phyloP scores from a whole-genome alignment of 2,329 filamentous ascomycete species.

The Phaeosphaeriaceae sp. region DNA sequence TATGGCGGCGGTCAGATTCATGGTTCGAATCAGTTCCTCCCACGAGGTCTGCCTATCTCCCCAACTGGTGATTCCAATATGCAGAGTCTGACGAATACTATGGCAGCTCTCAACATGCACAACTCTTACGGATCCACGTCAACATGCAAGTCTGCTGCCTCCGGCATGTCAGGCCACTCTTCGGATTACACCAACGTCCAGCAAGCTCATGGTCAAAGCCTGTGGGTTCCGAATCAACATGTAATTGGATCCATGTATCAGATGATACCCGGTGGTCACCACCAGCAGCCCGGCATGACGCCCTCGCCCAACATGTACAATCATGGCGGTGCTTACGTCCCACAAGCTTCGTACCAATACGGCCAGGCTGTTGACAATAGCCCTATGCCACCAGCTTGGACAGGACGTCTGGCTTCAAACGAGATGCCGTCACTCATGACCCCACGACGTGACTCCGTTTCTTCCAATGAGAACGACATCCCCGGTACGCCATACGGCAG shows the following conservation, averaged over 20 bases:
- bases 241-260: slow-evolving; percentile 43
- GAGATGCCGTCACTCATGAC: slow-evolving; percentile 59
- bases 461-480: slow-evolving; percentile 60
- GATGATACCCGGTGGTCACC: slow-evolving; percentile 42
- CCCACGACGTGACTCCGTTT: slow-evolving; percentile 59
- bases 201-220: slow-evolving; percentile 44
- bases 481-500: slow-evolving; percentile 56
- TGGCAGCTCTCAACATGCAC: slow-evolving; percentile 47
- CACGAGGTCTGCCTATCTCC: slow-evolving; percentile 44
- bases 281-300: slow-evolving; percentile 36
- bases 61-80: slow-evolving; percentile 39
- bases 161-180: slow-evolving; percentile 39
- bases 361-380: slow-evolving; percentile 53
- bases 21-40: slow-evolving; percentile 42
- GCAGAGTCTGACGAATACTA: slow-evolving; percentile 42
- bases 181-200: slow-evolving; percentile 44
- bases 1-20: slow-evolving; percentile 40
- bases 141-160: slow-evolving; percentile 40
- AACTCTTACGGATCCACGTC: slow-evolving; percentile 40
- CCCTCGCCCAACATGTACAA: slow-evolving; percentile 54
- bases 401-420: slow-evolving; percentile 52
- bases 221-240: slow-evolving; percentile 48
- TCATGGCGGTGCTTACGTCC: slow-evolving; percentile 52
- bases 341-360: slow-evolving; percentile 53
- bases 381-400: slow-evolving; percentile 55